Percentiles rank a stretch among this genome's conserved stretches.
These are phyloP conservation scores for Pythium aristosporum DNA, from an alignment of 352 stramenopile genomes.

Conservation along the genomic window DNA sequence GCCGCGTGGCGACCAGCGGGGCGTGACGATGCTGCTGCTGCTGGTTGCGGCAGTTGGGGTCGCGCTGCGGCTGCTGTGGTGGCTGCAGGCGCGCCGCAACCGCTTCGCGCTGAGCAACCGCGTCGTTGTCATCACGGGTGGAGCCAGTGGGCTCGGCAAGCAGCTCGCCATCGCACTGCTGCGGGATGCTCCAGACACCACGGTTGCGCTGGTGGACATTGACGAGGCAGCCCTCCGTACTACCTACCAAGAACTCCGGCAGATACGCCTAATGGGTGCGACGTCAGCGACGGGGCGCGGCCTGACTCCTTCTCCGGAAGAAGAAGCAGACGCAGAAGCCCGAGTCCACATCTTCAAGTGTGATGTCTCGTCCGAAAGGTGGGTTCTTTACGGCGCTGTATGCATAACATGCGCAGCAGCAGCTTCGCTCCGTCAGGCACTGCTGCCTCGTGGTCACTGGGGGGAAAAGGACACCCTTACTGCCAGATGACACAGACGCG, in stretches of 20 bases:
- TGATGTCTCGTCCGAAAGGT: constrained; percentile 65
- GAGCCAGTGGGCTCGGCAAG: constrained; percentile 53
- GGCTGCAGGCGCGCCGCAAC: not conserved
- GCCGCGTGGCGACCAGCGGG: not conserved
- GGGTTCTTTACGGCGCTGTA: constrained; percentile 8
- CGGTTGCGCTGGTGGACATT: constrained; percentile 64
- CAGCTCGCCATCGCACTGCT: constrained; percentile 41
- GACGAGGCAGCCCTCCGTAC: constrained; percentile 38
- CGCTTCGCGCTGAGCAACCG: constrained; percentile 46
- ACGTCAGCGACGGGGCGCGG: constrained; percentile 19
- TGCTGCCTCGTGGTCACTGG: not conserved
- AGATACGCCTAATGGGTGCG: constrained; percentile 3
- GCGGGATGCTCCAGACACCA: constrained; percentile 28
- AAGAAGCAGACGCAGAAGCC: not conserved
- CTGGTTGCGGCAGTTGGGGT: not conserved
- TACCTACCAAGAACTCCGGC: constrained; percentile 29
- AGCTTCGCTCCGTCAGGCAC: no score
- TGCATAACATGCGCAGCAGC: no score
- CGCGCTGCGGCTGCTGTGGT: not conserved
- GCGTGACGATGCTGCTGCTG: not conserved
- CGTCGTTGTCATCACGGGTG: constrained; percentile 69
- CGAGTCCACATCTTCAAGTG: constrained; percentile 48
- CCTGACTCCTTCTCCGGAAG: not conserved
- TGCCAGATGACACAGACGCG: not conserved
- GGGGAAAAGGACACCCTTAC: not conserved